phyloP scores from a whole-genome alignment of 805 yeast genomes.

The Sporopachydermia lactativora region DNA sequence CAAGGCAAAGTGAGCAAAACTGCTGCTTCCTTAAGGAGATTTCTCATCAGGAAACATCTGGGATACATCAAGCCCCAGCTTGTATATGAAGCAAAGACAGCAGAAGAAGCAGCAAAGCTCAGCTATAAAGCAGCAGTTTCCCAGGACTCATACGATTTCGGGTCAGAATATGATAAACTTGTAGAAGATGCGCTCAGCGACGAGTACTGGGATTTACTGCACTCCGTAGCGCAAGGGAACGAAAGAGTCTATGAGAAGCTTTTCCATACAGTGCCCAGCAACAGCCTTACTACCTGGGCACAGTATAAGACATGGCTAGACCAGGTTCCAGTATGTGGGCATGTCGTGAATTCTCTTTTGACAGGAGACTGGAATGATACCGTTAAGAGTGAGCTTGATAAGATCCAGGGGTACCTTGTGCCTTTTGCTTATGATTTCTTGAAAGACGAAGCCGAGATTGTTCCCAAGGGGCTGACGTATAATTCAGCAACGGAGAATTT shows the following conservation, averaged over 20 bases:
- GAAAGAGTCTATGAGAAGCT: slow-evolving; percentile 6
- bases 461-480: slow-evolving; percentile 5
- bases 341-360: slow-evolving; percentile 3
- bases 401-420: slow-evolving; percentile 4
- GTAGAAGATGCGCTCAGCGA: slow-evolving; percentile 6
- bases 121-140: slow-evolving; percentile 5
- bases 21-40: slow-evolving; percentile 4
- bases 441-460: slow-evolving; percentile 5
- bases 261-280: slow-evolving; percentile 6
- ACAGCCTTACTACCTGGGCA: slow-evolving; percentile 4
- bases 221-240: slow-evolving; percentile 19
- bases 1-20: neutral
- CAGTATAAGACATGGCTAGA: slow-evolving; percentile 4
- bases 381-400: slow-evolving; percentile 3
- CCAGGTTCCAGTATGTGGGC: slow-evolving; percentile 4
- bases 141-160: slow-evolving; percentile 3
- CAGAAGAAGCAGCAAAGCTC: slow-evolving; percentile 1
- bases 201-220: slow-evolving; percentile 13
- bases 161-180: slow-evolving; percentile 4
- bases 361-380: slow-evolving; percentile 4
- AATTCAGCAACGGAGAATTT: slow-evolving; percentile 5
- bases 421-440: slow-evolving; percentile 6
- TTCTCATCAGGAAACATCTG: slow-evolving; percentile 5
- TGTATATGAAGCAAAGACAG: neutral
- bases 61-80: slow-evolving; percentile 5